phyloP scores from a whole-genome alignment of 108 stramenopile genomes.

The Skeletonema costatum region DNA sequence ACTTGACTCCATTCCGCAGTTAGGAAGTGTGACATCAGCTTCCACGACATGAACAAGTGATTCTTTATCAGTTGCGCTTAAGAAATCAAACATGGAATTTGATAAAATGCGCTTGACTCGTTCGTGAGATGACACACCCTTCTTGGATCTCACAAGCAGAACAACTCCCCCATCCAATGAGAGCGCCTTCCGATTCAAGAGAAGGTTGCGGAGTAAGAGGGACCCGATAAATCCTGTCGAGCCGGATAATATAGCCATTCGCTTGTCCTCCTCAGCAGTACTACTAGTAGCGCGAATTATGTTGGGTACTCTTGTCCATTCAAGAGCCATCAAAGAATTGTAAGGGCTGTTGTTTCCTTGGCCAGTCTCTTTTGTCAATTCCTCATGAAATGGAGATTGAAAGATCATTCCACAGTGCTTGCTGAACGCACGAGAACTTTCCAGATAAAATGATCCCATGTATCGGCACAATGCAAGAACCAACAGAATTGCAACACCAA shows the following conservation, averaged over 20 bases:
- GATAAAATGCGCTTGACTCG: conserved; percentile 56
- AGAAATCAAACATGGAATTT: conserved; percentile 66
- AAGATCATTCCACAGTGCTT: conserved; percentile 55
- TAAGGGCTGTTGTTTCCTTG: conserved; percentile 10
- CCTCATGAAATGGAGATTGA: conserved; percentile 33
- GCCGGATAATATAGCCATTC: conserved; percentile 76
- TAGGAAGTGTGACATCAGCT: conserved; percentile 66
- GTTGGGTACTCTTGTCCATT: conserved; percentile 25
- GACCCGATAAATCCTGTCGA: conserved; percentile 89
- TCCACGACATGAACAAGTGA: conserved; percentile 63
- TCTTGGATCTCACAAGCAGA: conserved; percentile 68
- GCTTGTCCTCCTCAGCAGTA: background rate
- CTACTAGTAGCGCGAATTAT: background rate
- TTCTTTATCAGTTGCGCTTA: conserved; percentile 55
- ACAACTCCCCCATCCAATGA: conserved; percentile 46
- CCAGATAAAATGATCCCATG: conserved; percentile 51
- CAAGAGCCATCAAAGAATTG: conserved; percentile 23
- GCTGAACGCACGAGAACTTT: conserved; percentile 56
- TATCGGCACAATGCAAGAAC: conserved; percentile 29
- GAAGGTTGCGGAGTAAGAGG: conserved; percentile 69
- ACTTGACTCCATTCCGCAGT: conserved; percentile 55
- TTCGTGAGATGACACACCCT: conserved; percentile 47
- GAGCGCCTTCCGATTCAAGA: conserved; percentile 58
- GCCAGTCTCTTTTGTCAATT: background rate
- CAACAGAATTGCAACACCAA: conserved; percentile 6